These are phyloP conservation scores for Anthracocystis setariae DNA, from an alignment of 1,284 basidiomycete species.

Conservation along the genomic window DNA sequence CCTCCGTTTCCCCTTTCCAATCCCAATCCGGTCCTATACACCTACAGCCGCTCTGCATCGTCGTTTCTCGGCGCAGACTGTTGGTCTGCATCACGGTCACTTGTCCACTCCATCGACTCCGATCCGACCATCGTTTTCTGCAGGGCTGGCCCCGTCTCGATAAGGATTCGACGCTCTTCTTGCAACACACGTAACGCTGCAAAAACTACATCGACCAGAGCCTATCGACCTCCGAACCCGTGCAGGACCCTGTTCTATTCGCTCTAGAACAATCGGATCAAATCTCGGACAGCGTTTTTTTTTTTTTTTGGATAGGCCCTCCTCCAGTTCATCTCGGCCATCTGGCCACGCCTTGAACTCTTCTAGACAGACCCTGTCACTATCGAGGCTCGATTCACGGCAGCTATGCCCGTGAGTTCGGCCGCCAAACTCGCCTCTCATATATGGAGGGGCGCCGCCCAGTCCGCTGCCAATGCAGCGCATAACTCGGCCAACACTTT, in stretches of 20 bases:
- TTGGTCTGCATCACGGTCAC: constrained; percentile 6
- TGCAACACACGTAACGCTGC: not conserved
- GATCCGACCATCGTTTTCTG: constrained; percentile 3
- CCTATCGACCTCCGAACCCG: not conserved
- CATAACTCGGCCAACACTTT: constrained; percentile 54
- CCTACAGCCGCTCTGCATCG: too few species aligned
- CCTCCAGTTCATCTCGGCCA: constrained; percentile 1
- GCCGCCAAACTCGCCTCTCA: constrained; percentile 58
- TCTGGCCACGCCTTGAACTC: constrained; percentile 3
- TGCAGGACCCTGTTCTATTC: not conserved
- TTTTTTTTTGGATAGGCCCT: constrained; percentile 3
- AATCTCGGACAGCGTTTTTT: constrained; percentile 9
- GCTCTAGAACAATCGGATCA: not conserved
- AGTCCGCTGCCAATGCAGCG: constrained; percentile 53
- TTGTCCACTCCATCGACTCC: not conserved
- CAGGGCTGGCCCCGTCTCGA: constrained; percentile 13
- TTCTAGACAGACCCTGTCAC: constrained; percentile 8
- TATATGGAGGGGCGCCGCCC: constrained; percentile 55
- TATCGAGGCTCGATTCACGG: constrained; percentile 24
- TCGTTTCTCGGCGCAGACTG: too few species aligned
- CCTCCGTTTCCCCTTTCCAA: too few species aligned
- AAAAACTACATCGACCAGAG: not conserved
- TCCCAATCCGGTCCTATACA: too few species aligned
- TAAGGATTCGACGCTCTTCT: not conserved
- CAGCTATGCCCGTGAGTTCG: constrained; percentile 51